These are phyloP conservation scores for Hyphopichia khmerensis DNA, from an alignment of 1,139 yeast species.

Conservation along the genomic window DNA sequence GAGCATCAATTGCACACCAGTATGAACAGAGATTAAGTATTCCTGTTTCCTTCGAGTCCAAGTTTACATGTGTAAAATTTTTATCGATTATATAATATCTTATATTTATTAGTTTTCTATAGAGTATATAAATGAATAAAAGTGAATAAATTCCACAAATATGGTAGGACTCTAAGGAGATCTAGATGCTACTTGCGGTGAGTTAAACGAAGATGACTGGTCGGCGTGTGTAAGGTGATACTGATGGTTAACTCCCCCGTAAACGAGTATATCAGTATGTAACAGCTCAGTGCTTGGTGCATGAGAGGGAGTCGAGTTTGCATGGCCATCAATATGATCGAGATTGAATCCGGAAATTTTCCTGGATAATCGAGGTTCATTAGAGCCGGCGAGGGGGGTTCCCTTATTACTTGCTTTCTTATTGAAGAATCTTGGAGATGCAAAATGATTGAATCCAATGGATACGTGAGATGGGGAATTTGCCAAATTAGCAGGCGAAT, in stretches of 20 bases:
- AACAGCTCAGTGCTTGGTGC: not conserved
- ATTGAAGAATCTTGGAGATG: not conserved
- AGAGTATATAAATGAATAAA: too few species aligned
- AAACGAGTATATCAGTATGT: slow-evolving; percentile 19
- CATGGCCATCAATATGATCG: slow-evolving; percentile 7
- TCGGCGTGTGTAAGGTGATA: slow-evolving; percentile 26
- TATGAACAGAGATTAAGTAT: slow-evolving; percentile 38
- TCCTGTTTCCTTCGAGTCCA: too few species aligned
- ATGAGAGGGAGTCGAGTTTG: not conserved
- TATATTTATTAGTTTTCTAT: not conserved
- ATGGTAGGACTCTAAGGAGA: not conserved
- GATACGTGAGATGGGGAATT: not conserved
- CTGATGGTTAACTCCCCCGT: slow-evolving; percentile 43
- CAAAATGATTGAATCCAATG: not conserved
- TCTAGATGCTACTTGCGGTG: not conserved
- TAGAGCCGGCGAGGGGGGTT: not conserved
- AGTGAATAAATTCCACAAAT: too few species aligned
- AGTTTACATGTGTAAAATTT: too few species aligned
- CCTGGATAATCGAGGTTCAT: slow-evolving; percentile 5
- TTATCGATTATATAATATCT: too few species aligned
- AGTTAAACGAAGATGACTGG: not conserved
- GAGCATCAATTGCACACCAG: slow-evolving; percentile 45
- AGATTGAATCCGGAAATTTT: slow-evolving; percentile 16
- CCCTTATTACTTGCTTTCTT: not conserved
- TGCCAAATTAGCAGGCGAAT: not conserved